Evolutionary conservation across 768 basidiomycete genomes (phyloP).

Genomic region (Arthromyces matolae): DNA sequence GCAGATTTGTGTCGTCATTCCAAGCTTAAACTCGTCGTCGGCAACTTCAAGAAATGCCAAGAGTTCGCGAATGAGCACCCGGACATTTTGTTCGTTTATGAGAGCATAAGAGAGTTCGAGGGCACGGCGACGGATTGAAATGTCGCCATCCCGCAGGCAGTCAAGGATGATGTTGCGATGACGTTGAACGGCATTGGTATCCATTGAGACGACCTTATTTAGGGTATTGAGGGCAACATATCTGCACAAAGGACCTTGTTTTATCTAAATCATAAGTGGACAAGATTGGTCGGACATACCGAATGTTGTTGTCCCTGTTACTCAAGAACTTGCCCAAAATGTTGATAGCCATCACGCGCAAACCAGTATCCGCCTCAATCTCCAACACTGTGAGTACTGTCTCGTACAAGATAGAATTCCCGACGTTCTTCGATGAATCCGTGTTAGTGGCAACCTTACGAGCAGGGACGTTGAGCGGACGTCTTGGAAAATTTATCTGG

Average conservation of each 20-base stretch:
- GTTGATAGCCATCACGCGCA: conserved; percentile 99
- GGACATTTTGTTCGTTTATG: conserved; percentile 92
- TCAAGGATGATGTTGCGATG: conserved; percentile 99
- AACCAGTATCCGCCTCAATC: conserved; percentile 92
- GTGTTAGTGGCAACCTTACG: conserved; percentile 96
- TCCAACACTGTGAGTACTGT: conserved; percentile 95
- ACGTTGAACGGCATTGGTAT: conserved; percentile 96
- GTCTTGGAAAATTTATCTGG: not conserved
- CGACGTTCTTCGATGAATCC: conserved; percentile 95
- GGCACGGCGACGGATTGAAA: conserved; percentile 95
- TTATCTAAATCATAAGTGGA: no score
- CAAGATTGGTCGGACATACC: no score
- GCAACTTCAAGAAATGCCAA: conserved; percentile 96
- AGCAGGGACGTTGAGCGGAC: not conserved
- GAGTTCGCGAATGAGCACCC: conserved; percentile 87
- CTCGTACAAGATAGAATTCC: conserved; percentile 96
- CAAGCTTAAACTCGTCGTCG: conserved; percentile 97
- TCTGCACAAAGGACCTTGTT: no score
- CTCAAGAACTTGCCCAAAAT: conserved; percentile 97
- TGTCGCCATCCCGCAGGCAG: conserved; percentile 97
- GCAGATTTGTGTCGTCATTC: conserved; percentile 96
- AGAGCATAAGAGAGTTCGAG: conserved; percentile 96
- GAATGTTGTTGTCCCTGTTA: conserved; percentile 97
- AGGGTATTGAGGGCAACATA: conserved; percentile 98
- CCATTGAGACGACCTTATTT: conserved; percentile 97